These are phyloP conservation scores for Pulveroboletus ravenelii DNA, from an alignment of 768 basidiomycete species.

Conservation along the genomic window DNA sequence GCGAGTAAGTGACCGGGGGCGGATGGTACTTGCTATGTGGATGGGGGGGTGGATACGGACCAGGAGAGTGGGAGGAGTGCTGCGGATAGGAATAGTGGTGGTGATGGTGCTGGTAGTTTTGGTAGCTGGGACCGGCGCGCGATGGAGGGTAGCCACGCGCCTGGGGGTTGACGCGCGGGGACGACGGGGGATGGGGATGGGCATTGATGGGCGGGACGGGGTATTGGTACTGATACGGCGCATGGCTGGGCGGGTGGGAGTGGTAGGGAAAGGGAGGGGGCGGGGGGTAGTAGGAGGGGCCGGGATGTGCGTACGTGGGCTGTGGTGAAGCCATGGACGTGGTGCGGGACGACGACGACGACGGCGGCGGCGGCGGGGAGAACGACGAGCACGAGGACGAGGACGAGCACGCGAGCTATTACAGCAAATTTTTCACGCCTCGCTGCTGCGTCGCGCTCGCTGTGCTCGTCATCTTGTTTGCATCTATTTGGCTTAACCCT, in stretches of 20 bases:
- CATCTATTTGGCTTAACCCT: slow-evolving; percentile 14
- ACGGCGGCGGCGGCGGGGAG: slow-evolving; percentile 4
- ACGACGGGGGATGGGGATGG: slow-evolving; percentile 16
- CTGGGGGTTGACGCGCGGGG: slow-evolving; percentile 31
- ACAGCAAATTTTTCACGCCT: slow-evolving; percentile 8
- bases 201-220: slow-evolving; percentile 31
- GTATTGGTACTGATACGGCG: slow-evolving; percentile 36
- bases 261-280: slow-evolving; percentile 33
- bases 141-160: slow-evolving; percentile 35
- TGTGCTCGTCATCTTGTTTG: slow-evolving; percentile 14
- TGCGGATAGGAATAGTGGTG: slow-evolving; percentile 31
- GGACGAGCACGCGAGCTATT: slow-evolving; percentile 8
- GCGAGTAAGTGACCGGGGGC: slow-evolving; percentile 33
- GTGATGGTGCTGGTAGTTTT: slow-evolving; percentile 32
- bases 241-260: slow-evolving; percentile 16
- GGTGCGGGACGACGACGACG: background rate
- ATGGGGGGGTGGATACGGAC: slow-evolving; percentile 27
- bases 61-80: slow-evolving; percentile 26
- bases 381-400: slow-evolving; percentile 9
- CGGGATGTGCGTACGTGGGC: slow-evolving; percentile 25
- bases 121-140: slow-evolving; percentile 37
- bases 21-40: slow-evolving; percentile 25
- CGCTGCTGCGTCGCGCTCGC: background rate
- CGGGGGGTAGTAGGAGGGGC: slow-evolving; percentile 27
- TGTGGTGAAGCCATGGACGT: slow-evolving; percentile 24